phyloP scores from a whole-genome alignment of 495 filamentous ascomycete species.

The Talaromyces stipitatus region DNA sequence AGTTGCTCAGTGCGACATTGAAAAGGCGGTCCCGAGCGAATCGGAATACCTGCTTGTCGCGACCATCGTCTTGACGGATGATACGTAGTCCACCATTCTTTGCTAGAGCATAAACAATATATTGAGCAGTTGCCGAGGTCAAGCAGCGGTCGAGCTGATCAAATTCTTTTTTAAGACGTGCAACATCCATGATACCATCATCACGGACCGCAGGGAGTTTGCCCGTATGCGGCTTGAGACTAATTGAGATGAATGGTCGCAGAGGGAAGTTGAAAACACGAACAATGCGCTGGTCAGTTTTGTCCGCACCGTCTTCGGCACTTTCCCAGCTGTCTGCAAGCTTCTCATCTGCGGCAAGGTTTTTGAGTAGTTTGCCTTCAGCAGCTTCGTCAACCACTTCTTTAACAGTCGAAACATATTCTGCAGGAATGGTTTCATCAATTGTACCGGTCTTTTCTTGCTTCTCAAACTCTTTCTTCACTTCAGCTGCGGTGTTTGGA shows the following conservation, averaged over 20 bases:
- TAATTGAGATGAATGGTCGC: conserved; percentile 85
- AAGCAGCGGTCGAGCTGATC: conserved; percentile 94
- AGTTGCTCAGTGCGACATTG: conserved; percentile 75
- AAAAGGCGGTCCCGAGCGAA: conserved; percentile 85
- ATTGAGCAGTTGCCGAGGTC: conserved; percentile 79
- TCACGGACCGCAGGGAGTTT: conserved; percentile 50
- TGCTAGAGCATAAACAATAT: conserved; percentile 87
- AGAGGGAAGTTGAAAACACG: conserved; percentile 92
- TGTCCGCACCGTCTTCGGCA: conserved; percentile 64
- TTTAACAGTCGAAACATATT: conserved; percentile 38
- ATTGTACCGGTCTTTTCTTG: conserved; percentile 30
- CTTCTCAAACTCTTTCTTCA: conserved; percentile 25
- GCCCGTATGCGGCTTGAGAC: conserved; percentile 27
- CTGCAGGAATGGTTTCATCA: conserved; percentile 23
- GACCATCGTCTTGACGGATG: conserved; percentile 88
- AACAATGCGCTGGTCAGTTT: conserved; percentile 58
- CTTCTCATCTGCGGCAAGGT: conserved; percentile 46
- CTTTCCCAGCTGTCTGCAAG: conserved; percentile 69
- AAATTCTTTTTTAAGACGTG: conserved; percentile 90
- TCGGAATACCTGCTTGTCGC: conserved; percentile 81
- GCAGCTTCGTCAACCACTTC: conserved; percentile 50
- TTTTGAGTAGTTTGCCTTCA: conserved; percentile 28
- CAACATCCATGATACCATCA: conserved; percentile 77
- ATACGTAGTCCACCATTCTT: conserved; percentile 88
- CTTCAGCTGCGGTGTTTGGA: conserved; percentile 26